These are phyloP conservation scores for Macroventuria anomochaeta DNA, from an alignment of 2,329 filamentous ascomycete genomes.

Conservation along the genomic window DNA sequence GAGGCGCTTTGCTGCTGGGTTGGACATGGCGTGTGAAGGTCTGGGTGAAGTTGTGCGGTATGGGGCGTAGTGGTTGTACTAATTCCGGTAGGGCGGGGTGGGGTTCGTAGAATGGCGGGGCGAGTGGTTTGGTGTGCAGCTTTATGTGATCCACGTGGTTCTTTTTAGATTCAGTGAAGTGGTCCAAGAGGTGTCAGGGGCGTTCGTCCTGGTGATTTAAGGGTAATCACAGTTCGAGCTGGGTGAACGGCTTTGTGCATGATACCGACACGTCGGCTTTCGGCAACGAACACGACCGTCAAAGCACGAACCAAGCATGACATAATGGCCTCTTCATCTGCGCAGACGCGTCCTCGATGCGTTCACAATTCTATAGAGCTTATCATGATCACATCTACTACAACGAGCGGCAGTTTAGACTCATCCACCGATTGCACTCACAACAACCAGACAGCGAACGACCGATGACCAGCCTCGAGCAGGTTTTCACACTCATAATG, in stretches of 20 bases:
- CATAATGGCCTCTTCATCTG: neutral
- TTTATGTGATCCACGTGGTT: neutral
- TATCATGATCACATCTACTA: too few relatives aligned
- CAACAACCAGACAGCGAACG: too few relatives aligned
- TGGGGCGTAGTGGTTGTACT: neutral
- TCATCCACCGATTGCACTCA: too few relatives aligned
- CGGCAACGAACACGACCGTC: conserved; percentile 1
- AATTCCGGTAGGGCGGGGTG: too few relatives aligned
- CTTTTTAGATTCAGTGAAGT: neutral
- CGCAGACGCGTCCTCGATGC: neutral
- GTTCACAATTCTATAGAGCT: too few relatives aligned
- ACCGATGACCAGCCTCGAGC: too few relatives aligned
- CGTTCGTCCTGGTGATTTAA: neutral
- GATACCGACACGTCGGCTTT: conserved; percentile 22
- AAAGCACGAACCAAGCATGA: conserved; percentile 4
- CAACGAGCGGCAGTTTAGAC: too few relatives aligned
- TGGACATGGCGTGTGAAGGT: conserved; percentile 50
- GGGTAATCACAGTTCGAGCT: neutral
- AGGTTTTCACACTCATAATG: too few relatives aligned
- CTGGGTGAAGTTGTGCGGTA: neutral
- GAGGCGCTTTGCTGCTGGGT: conserved; percentile 74
- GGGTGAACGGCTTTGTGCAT: neutral
- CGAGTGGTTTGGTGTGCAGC: neutral
- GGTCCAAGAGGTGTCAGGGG: neutral
- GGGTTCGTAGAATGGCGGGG: neutral